These are phyloP conservation scores for Ceratocystis smalleyi DNA, from an alignment of 2,329 filamentous ascomycete species.

Conservation along the genomic window DNA sequence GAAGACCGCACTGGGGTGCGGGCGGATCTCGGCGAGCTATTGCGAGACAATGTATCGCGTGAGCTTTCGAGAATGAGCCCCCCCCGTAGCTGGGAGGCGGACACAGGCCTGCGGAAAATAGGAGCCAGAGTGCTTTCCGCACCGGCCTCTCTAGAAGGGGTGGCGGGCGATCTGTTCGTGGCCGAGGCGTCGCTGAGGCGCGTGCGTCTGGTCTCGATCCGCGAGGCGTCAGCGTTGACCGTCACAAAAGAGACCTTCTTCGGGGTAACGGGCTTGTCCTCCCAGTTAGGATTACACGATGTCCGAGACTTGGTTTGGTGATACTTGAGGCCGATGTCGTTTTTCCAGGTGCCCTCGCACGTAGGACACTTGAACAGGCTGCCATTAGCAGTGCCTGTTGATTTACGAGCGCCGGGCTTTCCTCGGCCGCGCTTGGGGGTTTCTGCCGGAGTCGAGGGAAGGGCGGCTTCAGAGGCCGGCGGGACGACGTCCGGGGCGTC, in stretches of 20 bases:
- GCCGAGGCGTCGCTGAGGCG: neutral
- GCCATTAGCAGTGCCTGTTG: constrained; percentile 13
- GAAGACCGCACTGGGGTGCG: neutral
- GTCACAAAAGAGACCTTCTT: constrained; percentile 8
- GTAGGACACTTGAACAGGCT: constrained; percentile 34
- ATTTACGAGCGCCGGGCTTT: neutral
- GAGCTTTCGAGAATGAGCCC: constrained; percentile 7
- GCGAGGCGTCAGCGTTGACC: neutral
- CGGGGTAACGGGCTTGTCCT: constrained; percentile 13
- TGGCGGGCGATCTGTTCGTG: neutral
- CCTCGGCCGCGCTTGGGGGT: neutral
- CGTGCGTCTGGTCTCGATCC: neutral
- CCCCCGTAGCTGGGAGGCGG: constrained; percentile 2
- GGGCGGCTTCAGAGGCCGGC: neutral
- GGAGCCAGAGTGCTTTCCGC: neutral
- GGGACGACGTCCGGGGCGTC: neutral
- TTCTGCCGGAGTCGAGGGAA: neutral
- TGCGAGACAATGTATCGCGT: neutral
- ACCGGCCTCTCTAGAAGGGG: neutral
- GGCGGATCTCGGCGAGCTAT: neutral
- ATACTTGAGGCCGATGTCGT: constrained; percentile 42
- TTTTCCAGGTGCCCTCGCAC: constrained; percentile 42
- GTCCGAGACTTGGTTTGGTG: constrained; percentile 40
- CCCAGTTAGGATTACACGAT: constrained; percentile 35
- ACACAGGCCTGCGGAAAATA: neutral